phyloP scores from a whole-genome alignment of 2,329 filamentous ascomycete species.

The Penicillium psychrosexuale region DNA sequence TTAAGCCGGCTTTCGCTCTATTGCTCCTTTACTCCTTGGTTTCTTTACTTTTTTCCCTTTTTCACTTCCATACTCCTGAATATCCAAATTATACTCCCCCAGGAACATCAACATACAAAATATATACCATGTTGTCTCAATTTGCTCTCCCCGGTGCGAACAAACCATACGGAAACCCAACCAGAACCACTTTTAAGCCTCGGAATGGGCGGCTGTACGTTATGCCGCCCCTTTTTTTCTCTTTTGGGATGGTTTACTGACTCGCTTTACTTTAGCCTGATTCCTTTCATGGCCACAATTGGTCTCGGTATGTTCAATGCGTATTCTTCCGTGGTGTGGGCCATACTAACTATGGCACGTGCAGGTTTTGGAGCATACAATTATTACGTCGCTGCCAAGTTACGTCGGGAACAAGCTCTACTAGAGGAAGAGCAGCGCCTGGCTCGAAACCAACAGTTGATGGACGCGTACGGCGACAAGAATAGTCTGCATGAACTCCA shows the following conservation, averaged over 20 bases:
- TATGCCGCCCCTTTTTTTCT: background rate
- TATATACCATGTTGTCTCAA: slow-evolving; percentile 17
- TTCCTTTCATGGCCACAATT: slow-evolving; percentile 20
- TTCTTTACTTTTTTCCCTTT: background rate
- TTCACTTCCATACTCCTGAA: background rate
- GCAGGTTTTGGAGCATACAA: slow-evolving; percentile 28
- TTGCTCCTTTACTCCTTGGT: background rate
- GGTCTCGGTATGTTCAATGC: slow-evolving; percentile 18
- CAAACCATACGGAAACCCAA: slow-evolving; percentile 13
- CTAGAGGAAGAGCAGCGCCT: slow-evolving; percentile 33
- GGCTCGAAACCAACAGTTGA: slow-evolving; percentile 39
- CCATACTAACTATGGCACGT: slow-evolving; percentile 1
- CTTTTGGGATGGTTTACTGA: background rate
- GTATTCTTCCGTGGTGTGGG: background rate
- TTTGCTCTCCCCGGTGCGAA: slow-evolving; percentile 18
- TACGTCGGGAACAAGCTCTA: slow-evolving; percentile 9
- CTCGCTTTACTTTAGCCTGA: slow-evolving; percentile 10
- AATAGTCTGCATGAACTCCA: slow-evolving; percentile 45
- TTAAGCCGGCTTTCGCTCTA: background rate
- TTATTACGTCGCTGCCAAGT: slow-evolving; percentile 18
- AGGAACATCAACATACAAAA: background rate
- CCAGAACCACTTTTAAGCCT: slow-evolving; percentile 12
- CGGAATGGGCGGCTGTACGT: slow-evolving; percentile 19
- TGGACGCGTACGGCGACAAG: slow-evolving; percentile 49
- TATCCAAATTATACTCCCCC: background rate